Evolutionary conservation across 164 flowering plant genomes (phyloP).

Genomic region (Malania oleifera): DNA sequence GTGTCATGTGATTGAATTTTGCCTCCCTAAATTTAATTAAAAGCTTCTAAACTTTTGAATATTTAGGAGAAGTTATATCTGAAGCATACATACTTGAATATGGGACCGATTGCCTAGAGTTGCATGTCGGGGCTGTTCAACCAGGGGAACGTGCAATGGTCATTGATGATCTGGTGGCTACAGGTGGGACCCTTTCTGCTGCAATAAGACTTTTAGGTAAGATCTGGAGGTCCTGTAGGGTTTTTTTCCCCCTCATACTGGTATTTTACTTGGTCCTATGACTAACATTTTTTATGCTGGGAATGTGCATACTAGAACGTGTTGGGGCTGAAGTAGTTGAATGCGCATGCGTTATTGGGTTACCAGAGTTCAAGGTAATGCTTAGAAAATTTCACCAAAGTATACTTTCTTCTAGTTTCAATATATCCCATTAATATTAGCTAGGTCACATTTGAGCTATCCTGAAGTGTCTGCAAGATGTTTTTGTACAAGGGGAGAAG

Average conservation of each 20-base stretch:
- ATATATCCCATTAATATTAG: too few species aligned
- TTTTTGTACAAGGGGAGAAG: too few species aligned
- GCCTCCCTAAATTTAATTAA: too few species aligned
- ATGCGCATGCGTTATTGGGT: conserved; percentile 4
- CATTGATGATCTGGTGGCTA: conserved; percentile 4
- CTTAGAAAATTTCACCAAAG: not conserved
- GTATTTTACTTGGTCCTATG: not conserved
- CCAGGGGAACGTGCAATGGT: conserved; percentile 2
- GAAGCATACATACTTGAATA: conserved; percentile 2
- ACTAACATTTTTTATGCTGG: not conserved
- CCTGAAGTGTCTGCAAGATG: too few species aligned
- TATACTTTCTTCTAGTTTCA: not conserved
- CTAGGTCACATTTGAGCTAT: too few species aligned
- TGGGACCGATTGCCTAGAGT: conserved; percentile 6
- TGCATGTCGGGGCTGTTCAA: conserved; percentile 8
- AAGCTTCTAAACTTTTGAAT: not conserved
- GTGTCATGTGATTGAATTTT: too few species aligned
- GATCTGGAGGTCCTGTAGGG: not conserved
- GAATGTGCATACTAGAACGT: not conserved
- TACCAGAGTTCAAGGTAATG: conserved; percentile 4
- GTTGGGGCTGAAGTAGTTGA: conserved; percentile 5
- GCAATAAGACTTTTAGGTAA: conserved; percentile 4
- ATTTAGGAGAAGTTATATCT: conserved; percentile 3
- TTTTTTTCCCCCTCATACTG: not conserved
- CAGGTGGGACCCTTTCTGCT: not conserved